Percentiles rank a stretch among this genome's conserved stretches.
Conservation (phyloP, 768 basidiomycete genomes). For the Wakefieldia striispora region DNA sequence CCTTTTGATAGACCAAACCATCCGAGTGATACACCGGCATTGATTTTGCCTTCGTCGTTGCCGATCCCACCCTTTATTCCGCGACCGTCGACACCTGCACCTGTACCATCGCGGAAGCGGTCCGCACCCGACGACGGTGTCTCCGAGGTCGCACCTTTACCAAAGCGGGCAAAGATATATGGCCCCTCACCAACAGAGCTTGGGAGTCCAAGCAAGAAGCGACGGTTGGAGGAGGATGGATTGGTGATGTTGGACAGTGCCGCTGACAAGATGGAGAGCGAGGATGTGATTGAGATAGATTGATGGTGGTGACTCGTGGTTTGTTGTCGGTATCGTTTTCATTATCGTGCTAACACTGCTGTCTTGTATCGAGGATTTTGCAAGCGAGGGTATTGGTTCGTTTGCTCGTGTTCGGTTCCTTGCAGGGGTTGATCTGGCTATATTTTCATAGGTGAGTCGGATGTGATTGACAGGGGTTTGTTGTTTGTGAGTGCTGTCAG, state of each 20-base stretch:
- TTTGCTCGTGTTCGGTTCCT: not conserved
- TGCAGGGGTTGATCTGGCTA: not conserved
- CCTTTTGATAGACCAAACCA: constrained; percentile 49
- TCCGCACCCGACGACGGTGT: constrained; percentile 56
- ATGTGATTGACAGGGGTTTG: too few species aligned
- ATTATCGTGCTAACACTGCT: constrained; percentile 5
- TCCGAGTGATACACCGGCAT: constrained; percentile 46
- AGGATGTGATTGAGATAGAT: constrained; percentile 61
- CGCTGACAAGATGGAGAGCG: constrained; percentile 51
- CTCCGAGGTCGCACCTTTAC: constrained; percentile 52
- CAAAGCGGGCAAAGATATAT: constrained; percentile 52
- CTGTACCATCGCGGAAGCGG: constrained; percentile 55
- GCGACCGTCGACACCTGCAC: constrained; percentile 37
- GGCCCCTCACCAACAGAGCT: constrained; percentile 19
- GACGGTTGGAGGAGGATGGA: constrained; percentile 71
- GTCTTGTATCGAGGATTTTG: not conserved
- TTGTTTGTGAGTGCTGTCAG: too few species aligned
- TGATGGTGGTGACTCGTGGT: constrained; percentile 24
- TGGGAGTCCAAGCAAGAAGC: constrained; percentile 61
- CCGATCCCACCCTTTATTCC: constrained; percentile 51
- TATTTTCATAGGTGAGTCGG: too few species aligned
- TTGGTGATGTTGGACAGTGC: constrained; percentile 62
- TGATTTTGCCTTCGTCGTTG: constrained; percentile 64
- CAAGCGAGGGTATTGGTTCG: not conserved
- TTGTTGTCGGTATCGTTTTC: not conserved